These are phyloP conservation scores for Coniochaeta ligniaria DNA, from an alignment of 2,329 filamentous ascomycete species.

Conservation along the genomic window DNA sequence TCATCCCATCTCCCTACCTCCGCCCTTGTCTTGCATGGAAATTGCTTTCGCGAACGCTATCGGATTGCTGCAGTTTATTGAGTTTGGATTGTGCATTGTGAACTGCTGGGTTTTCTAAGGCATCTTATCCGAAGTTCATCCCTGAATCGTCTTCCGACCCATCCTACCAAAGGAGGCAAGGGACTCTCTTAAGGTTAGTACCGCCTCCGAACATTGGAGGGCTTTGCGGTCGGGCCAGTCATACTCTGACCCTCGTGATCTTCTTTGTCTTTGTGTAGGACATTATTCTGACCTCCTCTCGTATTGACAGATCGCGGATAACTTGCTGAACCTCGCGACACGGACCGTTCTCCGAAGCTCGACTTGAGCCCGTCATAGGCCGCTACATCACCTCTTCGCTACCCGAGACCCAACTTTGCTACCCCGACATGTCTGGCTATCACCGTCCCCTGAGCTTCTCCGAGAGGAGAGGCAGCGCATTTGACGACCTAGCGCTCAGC, in stretches of 20 bases:
- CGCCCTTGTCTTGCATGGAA: background rate
- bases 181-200: background rate
- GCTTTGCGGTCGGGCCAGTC: background rate
- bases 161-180: background rate
- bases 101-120: background rate
- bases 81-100: background rate
- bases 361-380: background rate
- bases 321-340: background rate
- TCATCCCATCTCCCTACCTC: background rate
- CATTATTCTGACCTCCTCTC: background rate
- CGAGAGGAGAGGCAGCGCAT: conserved; percentile 51
- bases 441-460: conserved; percentile 51
- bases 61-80: background rate
- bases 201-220: background rate
- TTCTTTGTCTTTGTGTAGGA: background rate
- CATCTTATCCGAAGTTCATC: background rate
- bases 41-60: background rate
- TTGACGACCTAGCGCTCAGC: conserved; percentile 50
- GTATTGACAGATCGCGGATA: background rate
- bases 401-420: background rate
- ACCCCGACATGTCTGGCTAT: conserved; percentile 32
- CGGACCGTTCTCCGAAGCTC: background rate
- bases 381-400: background rate
- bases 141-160: background rate
- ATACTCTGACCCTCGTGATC: background rate